A percentile compares a stretch with the other conserved stretches of the same genome.
phyloP scores from a whole-genome alignment of 1,139 yeast genomes.

The Kurtzmaniella quercitrusa region DNA sequence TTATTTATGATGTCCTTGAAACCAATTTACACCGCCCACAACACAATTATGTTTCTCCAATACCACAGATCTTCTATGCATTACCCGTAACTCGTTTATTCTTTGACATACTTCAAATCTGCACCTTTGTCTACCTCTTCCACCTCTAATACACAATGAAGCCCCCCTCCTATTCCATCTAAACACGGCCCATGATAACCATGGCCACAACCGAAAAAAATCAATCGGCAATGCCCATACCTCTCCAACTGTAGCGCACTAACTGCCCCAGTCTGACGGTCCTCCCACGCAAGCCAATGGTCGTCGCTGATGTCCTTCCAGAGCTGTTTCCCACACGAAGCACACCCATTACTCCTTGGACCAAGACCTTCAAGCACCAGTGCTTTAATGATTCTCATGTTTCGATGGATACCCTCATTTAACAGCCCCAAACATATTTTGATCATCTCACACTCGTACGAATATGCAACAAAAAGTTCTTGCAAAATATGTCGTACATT shows the following conservation, averaged over 20 bases:
- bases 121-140: slow-evolving; percentile 10
- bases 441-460: slow-evolving; percentile 58
- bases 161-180: slow-evolving; percentile 10
- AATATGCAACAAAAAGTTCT: slow-evolving; percentile 61
- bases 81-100: too few species aligned
- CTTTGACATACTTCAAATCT: too few species aligned
- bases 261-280: slow-evolving; percentile 16
- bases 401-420: slow-evolving; percentile 48
- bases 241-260: slow-evolving; percentile 5
- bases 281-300: slow-evolving; percentile 48
- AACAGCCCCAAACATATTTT: slow-evolving; percentile 50
- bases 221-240: slow-evolving; percentile 18
- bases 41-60: too few species aligned
- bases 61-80: too few species aligned
- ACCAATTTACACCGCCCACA: too few species aligned
- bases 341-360: slow-evolving; percentile 52
- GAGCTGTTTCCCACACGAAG: slow-evolving; percentile 62
- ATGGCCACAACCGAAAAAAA: slow-evolving; percentile 47
- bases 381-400: slow-evolving; percentile 34
- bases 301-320: slow-evolving; percentile 48
- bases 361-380: slow-evolving; percentile 58
- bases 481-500: slow-evolving; percentile 59
- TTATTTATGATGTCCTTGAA: too few species aligned
- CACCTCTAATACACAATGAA: slow-evolving; percentile 1
- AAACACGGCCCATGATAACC: slow-evolving; percentile 67